Evolutionary conservation across 805 yeast genomes (phyloP), one percentile per base, ranked within the genome.

Genomic region (Candida golubevii): DNA sequence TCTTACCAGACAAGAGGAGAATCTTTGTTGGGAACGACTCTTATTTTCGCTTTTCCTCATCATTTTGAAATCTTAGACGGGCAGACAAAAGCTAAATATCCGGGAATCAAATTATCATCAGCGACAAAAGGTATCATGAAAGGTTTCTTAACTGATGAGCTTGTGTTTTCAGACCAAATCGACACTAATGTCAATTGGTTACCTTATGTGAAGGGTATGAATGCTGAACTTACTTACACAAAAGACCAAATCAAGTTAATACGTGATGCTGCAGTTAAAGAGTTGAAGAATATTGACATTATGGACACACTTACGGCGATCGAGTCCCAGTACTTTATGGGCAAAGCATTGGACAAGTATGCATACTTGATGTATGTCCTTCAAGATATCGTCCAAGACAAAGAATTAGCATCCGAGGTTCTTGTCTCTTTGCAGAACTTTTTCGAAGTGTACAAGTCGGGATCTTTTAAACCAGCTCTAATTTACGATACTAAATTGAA

Each of bases 41-140:
- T 83, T 26, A 60, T 83, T 32, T 85, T 77, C 59, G 87, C 87
- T 5, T 67, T 83, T 27, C 87, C 90, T 11, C 93, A 85, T 60
- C 88, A 82, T 51, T 71, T 70, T 29, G 61, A 61, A 1, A 63
- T 79, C 3, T 71, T 82, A 48, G 61, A 66, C 14, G 38, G 60
- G 1, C 48, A 61, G 4, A 67, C 63, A 41, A 42, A 54, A 33
- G 47, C 55, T 1, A 46, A 58, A 13, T 53, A 60, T 39, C 75
- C 80, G 28, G 77, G 78, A 23, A 63, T 78, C 1, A 53, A 47
- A 1, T 54, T 79, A 38, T 74, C 71, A 42, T 75, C 86, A 0
- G 72, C 81, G 7, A 70, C 80, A 10, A 78, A 75, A 62, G 83
- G 83, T 45, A 54, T 56, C 11, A 74, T 77, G 79, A 54, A 55